These are phyloP conservation scores for Penicillium canariense DNA, from an alignment of 495 filamentous ascomycete species.

Conservation along the genomic window DNA sequence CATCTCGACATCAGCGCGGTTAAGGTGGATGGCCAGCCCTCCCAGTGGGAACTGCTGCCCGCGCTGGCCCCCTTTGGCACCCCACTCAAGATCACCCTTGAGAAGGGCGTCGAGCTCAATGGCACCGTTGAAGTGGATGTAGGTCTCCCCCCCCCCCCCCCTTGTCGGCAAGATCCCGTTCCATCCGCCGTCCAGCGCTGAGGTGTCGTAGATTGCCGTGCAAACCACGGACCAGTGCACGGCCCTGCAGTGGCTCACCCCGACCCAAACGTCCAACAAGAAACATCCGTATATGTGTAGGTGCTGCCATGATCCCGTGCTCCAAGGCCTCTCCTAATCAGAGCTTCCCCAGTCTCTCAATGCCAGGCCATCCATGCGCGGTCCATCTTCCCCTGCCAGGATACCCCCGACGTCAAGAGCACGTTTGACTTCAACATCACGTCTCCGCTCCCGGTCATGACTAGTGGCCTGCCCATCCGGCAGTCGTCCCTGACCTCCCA, in stretches of 20 bases:
- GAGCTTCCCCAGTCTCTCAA: slow-evolving; percentile 66
- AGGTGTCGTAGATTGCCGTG: slow-evolving; percentile 55
- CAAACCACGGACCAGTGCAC: slow-evolving; percentile 83
- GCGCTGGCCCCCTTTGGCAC: slow-evolving; percentile 74
- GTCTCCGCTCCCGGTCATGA: slow-evolving; percentile 82
- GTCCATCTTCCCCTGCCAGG: slow-evolving; percentile 93
- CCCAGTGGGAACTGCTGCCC: slow-evolving; percentile 67
- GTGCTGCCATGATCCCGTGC: slow-evolving; percentile 10
- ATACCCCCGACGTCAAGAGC: slow-evolving; percentile 92
- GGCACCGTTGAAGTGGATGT: slow-evolving; percentile 61
- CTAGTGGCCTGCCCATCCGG: slow-evolving; percentile 74
- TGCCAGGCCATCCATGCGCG: slow-evolving; percentile 94
- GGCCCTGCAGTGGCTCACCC: slow-evolving; percentile 88
- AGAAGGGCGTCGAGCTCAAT: slow-evolving; percentile 59
- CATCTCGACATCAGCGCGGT: slow-evolving; percentile 68
- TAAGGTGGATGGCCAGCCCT: slow-evolving; percentile 55
- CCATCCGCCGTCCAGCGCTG: too few species aligned
- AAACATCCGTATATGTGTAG: slow-evolving; percentile 91
- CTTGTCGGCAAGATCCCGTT: too few species aligned
- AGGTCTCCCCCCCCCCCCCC: slow-evolving; percentile 29
- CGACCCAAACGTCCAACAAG: slow-evolving; percentile 87
- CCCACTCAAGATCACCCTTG: slow-evolving; percentile 70
- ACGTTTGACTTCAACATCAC: slow-evolving; percentile 85
- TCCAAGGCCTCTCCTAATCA: neutral
- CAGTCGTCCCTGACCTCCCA: slow-evolving; percentile 38